Evolutionary conservation across 108 stramenopile species (phyloP).

Genomic region (Stephanodiscus triporus): DNA sequence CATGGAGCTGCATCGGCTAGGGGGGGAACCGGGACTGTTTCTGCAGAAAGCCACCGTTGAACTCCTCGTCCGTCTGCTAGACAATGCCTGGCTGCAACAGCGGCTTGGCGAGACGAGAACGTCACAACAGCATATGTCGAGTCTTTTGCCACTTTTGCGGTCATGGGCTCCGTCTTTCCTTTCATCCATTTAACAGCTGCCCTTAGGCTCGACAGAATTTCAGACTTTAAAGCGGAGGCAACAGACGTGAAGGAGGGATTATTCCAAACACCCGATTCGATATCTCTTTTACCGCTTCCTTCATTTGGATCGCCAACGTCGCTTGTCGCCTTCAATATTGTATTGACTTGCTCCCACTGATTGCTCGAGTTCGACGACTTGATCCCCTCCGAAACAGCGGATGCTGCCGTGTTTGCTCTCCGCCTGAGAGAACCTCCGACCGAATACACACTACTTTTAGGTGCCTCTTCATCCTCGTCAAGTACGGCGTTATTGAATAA

Average conservation of each 20-base stretch:
- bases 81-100: conserved; percentile 83
- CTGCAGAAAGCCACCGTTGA: conserved; percentile 65
- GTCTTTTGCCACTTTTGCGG: conserved; percentile 58
- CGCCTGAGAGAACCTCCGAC: conserved; percentile 40
- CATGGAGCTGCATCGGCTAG: conserved; percentile 85
- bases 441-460: not conserved
- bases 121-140: conserved; percentile 89
- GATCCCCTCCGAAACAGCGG: conserved; percentile 25
- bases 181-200: conserved; percentile 45
- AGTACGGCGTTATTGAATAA: conserved; percentile 20
- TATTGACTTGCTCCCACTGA: conserved; percentile 54
- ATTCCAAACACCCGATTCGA: conserved; percentile 49
- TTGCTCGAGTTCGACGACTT: conserved; percentile 23
- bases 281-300: conserved; percentile 16
- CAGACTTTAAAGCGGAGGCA: conserved; percentile 6
- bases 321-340: conserved; percentile 30
- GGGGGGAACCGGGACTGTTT: conserved; percentile 76
- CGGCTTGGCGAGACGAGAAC: conserved; percentile 87
- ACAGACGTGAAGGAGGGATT: conserved; percentile 37
- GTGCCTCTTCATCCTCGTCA: conserved; percentile 25
- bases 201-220: conserved; percentile 19
- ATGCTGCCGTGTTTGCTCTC: conserved; percentile 37
- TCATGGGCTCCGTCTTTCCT: conserved; percentile 34
- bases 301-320: conserved; percentile 19
- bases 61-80: conserved; percentile 80